These are phyloP conservation scores for Fraxinus anomala DNA, from an alignment of 257 asterid genomes.

Conservation along the genomic window DNA sequence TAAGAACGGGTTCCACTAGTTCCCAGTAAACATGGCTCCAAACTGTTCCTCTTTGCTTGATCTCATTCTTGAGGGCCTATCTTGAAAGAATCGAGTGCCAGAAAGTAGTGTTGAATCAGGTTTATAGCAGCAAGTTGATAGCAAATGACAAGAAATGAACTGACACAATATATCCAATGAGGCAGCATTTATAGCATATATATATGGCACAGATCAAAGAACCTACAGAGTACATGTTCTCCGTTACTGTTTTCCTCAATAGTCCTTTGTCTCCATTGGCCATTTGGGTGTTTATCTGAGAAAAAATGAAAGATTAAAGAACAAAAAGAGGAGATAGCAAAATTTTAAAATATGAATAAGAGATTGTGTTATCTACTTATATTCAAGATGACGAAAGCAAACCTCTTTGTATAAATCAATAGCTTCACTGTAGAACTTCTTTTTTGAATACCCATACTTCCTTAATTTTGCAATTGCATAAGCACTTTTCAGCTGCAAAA, in stretches of 20 bases:
- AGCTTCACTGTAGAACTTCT: constrained; percentile 80
- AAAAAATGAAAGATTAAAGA: background rate
- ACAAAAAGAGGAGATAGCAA: constrained; percentile 28
- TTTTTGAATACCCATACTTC: constrained; percentile 76
- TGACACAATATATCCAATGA: constrained; percentile 4
- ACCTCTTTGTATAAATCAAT: constrained; percentile 84
- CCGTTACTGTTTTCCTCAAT: constrained; percentile 80
- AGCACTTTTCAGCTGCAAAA: constrained; percentile 79
- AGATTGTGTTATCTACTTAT: constrained; percentile 4
- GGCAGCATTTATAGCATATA: constrained; percentile 17
- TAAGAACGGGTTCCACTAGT: constrained; percentile 69
- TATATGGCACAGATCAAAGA: constrained; percentile 25
- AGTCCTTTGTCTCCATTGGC: constrained; percentile 83
- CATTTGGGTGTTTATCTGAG: constrained; percentile 76
- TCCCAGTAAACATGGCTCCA: constrained; percentile 90
- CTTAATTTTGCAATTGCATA: constrained; percentile 80
- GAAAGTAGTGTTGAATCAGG: constrained; percentile 17
- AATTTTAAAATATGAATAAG: constrained; percentile 20
- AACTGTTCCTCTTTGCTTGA: constrained; percentile 73
- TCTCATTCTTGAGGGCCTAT: constrained; percentile 94
- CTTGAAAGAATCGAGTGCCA: constrained; percentile 33
- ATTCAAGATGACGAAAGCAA: constrained; percentile 23
- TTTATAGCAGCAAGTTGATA: constrained; percentile 7
- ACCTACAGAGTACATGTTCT: constrained; percentile 91
- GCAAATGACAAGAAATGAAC: background rate